Evolutionary conservation across 495 filamentous ascomycete genomes (phyloP).

Genomic region (Hyaloscypha hepaticicola): DNA sequence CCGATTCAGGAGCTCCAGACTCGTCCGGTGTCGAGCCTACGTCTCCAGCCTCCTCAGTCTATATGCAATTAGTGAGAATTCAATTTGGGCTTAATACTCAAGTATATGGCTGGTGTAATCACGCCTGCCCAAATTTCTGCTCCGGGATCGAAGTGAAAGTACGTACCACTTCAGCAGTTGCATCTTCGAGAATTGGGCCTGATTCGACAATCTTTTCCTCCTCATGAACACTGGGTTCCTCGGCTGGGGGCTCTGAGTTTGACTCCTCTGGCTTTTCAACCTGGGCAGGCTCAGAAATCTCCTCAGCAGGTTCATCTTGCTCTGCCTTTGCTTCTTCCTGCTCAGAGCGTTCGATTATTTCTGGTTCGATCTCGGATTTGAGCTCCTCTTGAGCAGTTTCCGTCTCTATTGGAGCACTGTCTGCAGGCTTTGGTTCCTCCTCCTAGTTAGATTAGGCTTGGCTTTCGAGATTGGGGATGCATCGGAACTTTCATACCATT

Average conservation of each 20-base stretch:
- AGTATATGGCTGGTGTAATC: neutral
- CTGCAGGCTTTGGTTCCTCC: neutral
- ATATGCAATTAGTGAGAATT: neutral
- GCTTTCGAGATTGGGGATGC: too few species aligned
- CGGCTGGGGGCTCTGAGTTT: neutral
- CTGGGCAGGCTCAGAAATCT: slow-evolving; percentile 2
- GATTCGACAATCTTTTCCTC: neutral
- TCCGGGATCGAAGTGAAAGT: neutral
- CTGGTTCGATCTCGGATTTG: neutral
- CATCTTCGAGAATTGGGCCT: slow-evolving; percentile 3
- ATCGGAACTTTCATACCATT: too few species aligned
- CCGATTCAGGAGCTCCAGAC: neutral
- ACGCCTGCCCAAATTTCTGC: too few species aligned
- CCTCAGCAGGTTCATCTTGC: slow-evolving; percentile 4
- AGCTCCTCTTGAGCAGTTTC: slow-evolving; percentile 15
- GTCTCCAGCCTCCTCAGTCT: neutral
- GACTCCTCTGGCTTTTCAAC: neutral
- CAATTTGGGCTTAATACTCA: too few species aligned
- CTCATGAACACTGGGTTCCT: slow-evolving; percentile 8
- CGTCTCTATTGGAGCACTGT: slow-evolving; percentile 13
- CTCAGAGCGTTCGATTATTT: slow-evolving; percentile 4
- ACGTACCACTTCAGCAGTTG: slow-evolving; percentile 5
- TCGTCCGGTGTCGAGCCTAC: neutral
- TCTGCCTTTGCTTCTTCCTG: neutral
- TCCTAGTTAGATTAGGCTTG: neutral